Evolutionary conservation across 768 basidiomycete genomes (phyloP).

Genomic region (Postia placenta): DNA sequence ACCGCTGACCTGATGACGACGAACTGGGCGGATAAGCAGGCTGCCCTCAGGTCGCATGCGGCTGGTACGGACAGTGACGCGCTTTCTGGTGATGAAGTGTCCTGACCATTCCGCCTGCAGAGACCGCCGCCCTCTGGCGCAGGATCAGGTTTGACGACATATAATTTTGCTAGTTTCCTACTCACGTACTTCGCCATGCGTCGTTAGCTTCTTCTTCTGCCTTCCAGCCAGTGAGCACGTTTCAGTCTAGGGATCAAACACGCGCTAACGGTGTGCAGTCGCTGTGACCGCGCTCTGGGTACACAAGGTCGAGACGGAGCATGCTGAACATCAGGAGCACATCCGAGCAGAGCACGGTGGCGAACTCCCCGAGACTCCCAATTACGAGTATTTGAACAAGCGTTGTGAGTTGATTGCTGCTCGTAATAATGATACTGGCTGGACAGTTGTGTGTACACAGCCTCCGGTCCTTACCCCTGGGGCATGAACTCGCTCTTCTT

Average conservation of each 20-base stretch:
- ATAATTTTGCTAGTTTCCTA: too few relatives aligned
- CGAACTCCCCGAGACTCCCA: constrained; percentile 59
- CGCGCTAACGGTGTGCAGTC: constrained; percentile 11
- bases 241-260: not conserved
- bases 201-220: constrained; percentile 63
- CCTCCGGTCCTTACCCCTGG: constrained; percentile 77
- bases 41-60: constrained; percentile 17
- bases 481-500: constrained; percentile 79
- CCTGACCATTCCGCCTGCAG: constrained; percentile 32
- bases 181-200: not conserved
- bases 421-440: too few relatives aligned
- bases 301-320: constrained; percentile 51
- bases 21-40: constrained; percentile 16
- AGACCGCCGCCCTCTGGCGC: constrained; percentile 76
- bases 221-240: constrained; percentile 63
- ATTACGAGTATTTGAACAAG: constrained; percentile 74
- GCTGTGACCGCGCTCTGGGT: constrained; percentile 36
- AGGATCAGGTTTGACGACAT: constrained; percentile 77
- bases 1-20: constrained; percentile 17
- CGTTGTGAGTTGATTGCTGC: constrained; percentile 36
- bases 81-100: not conserved
- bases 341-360: constrained; percentile 69
- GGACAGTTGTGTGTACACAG: too few relatives aligned
- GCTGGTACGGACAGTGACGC: constrained; percentile 14
- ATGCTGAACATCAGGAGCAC: constrained; percentile 66